Evolutionary conservation across 371 early-diverging fungal species (phyloP), one percentile per base, ranked within the genome.

Genomic region (Mortierella sp.): DNA sequence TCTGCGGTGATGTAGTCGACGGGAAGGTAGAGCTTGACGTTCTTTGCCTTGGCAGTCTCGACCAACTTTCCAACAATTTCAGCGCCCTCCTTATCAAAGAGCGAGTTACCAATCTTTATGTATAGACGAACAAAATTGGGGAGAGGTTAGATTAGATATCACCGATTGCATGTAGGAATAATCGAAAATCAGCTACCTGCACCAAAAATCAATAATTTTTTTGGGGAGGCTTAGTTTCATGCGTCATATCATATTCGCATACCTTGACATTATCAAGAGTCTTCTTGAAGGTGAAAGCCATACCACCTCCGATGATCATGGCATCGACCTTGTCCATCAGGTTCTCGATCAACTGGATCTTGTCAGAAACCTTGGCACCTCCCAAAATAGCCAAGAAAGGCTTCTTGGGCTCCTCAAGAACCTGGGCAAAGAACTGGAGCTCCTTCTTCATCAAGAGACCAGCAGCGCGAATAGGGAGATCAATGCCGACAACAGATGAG

Each of bases 361-460:
- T 99, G 88, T 99, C 99, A 49, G 96, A 94, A 43, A 99, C 97
- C 91, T 99, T 99, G 88, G 98, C 98, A 71, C 93, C 99, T 70
- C 99, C 99, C 63, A 99, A 88, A 70, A 99, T 99, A 61, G 98
- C 97, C 73, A 99, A 87, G 93, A 98, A 99, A 47, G 99, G 98
- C 69, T 93, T 89, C 64, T 94, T 92, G 52, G 99, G 99, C 85
- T 88, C 87, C 89, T 99, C 99, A 26, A 92, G 92, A 52, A 93
- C 98, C 90, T 97, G 95, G 74, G 96, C 94, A 90, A 99, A 99
- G 92, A 94, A 97, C 83, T 97, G 96, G 49, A 99, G 90, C 90
- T 99, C 99, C 92, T 98, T 98, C 91, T 97, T 96, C 96, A 99
- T 96, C 84, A 99, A 90, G 85, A 98, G 93, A 68, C 99, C 99